Conservation (phyloP, 73 alveolate species). For the Paramecium octaurelia region DNA sequence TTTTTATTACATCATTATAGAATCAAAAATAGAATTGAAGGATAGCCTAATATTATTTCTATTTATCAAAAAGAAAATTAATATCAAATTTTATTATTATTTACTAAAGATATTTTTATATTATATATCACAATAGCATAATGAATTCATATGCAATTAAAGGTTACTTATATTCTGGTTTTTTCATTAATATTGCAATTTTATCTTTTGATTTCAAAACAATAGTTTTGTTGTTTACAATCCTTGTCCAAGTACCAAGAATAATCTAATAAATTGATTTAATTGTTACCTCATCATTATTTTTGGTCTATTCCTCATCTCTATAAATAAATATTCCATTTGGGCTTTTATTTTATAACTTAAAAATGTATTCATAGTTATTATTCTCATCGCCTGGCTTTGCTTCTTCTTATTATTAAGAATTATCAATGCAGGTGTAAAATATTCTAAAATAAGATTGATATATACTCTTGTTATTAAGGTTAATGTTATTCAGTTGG, state of each 20-base stretch:
- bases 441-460: neutral
- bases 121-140: neutral
- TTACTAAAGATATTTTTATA: neutral
- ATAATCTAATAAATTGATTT: neutral
- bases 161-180: neutral
- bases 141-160: slow-evolving; percentile 4
- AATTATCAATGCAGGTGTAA: neutral
- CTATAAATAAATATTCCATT: neutral
- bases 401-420: neutral
- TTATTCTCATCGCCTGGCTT: neutral
- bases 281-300: neutral
- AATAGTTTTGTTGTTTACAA: neutral
- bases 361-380: neutral
- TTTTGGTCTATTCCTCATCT: neutral
- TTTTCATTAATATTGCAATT: slow-evolving; percentile 19
- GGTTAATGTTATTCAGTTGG: neutral
- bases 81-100: neutral
- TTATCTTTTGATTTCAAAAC: neutral
- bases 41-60: neutral
- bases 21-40: neutral
- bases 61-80: neutral
- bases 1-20: neutral
- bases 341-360: neutral
- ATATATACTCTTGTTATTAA: neutral
- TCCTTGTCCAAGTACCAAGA: slow-evolving; percentile 13